Evolutionary conservation across 805 yeast genomes (phyloP), one percentile per base, ranked within the genome.

Genomic region (Nakazawaea laoshanensis): DNA sequence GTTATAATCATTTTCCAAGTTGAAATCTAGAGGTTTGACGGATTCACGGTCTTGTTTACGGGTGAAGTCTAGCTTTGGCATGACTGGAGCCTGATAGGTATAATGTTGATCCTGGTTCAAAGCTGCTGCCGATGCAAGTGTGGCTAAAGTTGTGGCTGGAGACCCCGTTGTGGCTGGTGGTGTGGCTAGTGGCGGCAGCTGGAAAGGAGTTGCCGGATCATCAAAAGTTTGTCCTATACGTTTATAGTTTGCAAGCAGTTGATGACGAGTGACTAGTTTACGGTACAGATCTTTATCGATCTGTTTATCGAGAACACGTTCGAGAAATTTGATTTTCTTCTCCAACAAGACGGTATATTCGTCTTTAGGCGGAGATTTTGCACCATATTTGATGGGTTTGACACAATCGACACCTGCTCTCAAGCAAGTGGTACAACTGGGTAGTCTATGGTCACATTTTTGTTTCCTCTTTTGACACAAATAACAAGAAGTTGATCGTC

Each of bases 381-480:
- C 58, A 1, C 68, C 65, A 41, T 76, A 76, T 32, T 74, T 64
- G 4, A 70, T 75, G 0, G 86, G 86, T 48, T 77, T 79, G 5
- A 75, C 59, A 49, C 85, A 77, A 38, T 65, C 56, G 5, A 67
- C 74, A 20, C 72, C 75, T 1, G 83, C 77, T 45, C 74, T 74
- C 34, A 76, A 54, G 53, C 85, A 77, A 26, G 76, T 74, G 4
- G 82, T 71, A 45, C 85, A 77, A 30, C 73, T 61, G 5, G 84
- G 84, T 9, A 67, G 50, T 30, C 77, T 59, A 36, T 75, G 82
- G 43, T 77, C 83, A 54, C 85, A 77, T 46, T 72, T 70, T 44
- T 74, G 78, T 44, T 73, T 73, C 31, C 78, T 52, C 48, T 68
- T 67, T 42, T 73, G 75, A 38, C 80, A 74, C 15, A 73, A 45